A percentile compares a stretch with the other conserved stretches of the same genome.
These are phyloP conservation scores for Mycena albidolilacea DNA, from an alignment of 768 basidiomycete genomes.

Conservation along the genomic window DNA sequence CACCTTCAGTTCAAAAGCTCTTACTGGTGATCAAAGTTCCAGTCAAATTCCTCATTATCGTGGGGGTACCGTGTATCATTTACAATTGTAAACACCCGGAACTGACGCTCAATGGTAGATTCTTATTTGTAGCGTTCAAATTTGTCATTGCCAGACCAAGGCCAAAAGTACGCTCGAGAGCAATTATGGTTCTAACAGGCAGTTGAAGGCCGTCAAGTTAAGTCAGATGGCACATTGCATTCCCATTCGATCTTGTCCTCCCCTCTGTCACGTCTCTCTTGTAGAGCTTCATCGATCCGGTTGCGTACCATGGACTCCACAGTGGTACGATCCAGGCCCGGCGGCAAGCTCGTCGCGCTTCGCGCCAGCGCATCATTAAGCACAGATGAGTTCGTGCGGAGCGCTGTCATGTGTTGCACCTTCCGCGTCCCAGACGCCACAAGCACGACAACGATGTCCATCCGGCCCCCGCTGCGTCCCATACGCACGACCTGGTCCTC, in stretches of 20 bases:
- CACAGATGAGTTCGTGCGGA: constrained; percentile 1
- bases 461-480: constrained; percentile 21
- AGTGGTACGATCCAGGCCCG: constrained; percentile 1
- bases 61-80: too few relatives aligned
- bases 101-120: too few relatives aligned
- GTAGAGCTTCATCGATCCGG: constrained; percentile 4
- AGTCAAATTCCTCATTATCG: too few relatives aligned
- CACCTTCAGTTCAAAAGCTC: too few relatives aligned
- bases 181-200: too few relatives aligned
- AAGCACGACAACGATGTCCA: constrained; percentile 67
- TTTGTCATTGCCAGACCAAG: too few relatives aligned
- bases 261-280: constrained; percentile 2
- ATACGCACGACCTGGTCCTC: constrained; percentile 17
- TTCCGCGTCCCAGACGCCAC: constrained; percentile 59
- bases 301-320: constrained; percentile 4
- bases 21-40: too few relatives aligned
- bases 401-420: constrained; percentile 1
- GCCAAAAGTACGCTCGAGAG: too few relatives aligned
- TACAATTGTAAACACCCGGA: too few relatives aligned
- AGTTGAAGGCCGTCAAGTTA: too few relatives aligned
- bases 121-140: too few relatives aligned
- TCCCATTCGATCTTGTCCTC: constrained; percentile 3
- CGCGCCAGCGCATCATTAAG: constrained; percentile 2
- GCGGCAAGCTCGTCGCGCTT: constrained; percentile 7
- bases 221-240: neutral